These are phyloP conservation scores for Ajuga chamaepitys DNA, from an alignment of 257 asterid genomes.

Conservation along the genomic window DNA sequence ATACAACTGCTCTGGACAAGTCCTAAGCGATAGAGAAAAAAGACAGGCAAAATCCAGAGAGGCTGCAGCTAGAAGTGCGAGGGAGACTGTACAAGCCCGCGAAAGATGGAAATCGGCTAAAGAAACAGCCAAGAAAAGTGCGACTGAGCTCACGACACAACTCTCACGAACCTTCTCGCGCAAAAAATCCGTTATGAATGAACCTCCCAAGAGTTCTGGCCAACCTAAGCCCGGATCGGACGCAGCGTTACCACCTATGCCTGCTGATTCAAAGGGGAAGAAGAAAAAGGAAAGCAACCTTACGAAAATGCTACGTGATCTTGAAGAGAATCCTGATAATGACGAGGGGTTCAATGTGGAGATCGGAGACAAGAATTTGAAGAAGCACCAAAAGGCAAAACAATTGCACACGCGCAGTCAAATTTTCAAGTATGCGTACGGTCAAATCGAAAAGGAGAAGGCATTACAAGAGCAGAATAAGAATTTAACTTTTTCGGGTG, in stretches of 20 bases:
- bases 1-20: slow-evolving; percentile 96
- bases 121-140: slow-evolving; percentile 61
- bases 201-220: slow-evolving; percentile 30
- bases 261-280: slow-evolving; percentile 43
- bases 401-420: slow-evolving; percentile 88
- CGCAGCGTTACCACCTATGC: slow-evolving; percentile 63
- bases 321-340: slow-evolving; percentile 77
- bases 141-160: slow-evolving; percentile 45
- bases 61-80: slow-evolving; percentile 84
- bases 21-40: slow-evolving; percentile 66
- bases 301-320: slow-evolving; percentile 84
- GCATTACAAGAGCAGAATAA: slow-evolving; percentile 78
- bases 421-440: slow-evolving; percentile 91
- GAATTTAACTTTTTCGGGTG: slow-evolving; percentile 86
- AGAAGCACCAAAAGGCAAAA: slow-evolving; percentile 59
- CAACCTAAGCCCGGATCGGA: slow-evolving; percentile 69
- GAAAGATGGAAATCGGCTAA: slow-evolving; percentile 91
- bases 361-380: slow-evolving; percentile 81
- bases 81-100: slow-evolving; percentile 83
- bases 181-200: slow-evolving; percentile 43
- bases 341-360: slow-evolving; percentile 80
- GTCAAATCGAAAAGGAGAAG: slow-evolving; percentile 90
- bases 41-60: slow-evolving; percentile 89
- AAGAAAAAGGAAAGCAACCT: slow-evolving; percentile 54
- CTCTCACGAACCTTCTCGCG: slow-evolving; percentile 87